Evolutionary conservation across 2,329 filamentous ascomycete species (phyloP).

Genomic region (Diaporthe capsici): DNA sequence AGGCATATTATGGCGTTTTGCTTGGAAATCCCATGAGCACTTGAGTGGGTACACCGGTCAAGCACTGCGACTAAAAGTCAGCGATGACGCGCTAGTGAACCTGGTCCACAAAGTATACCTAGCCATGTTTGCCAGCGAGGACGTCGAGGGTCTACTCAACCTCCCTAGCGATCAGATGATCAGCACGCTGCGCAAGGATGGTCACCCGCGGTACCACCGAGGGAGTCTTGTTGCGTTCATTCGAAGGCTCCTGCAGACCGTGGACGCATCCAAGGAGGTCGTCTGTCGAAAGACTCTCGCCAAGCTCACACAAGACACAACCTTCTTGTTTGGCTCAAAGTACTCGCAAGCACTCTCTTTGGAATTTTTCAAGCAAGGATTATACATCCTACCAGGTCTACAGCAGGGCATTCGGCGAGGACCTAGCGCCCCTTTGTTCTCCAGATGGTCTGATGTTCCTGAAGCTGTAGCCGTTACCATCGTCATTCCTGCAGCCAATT

Average conservation of each 20-base stretch:
- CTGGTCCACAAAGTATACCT: constrained; percentile 59
- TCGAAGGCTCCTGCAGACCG: constrained; percentile 52
- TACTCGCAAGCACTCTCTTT: constrained; percentile 53
- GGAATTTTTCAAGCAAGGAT: constrained; percentile 54
- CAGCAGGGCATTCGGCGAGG: constrained; percentile 43
- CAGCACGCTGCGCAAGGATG: constrained; percentile 29
- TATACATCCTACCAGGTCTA: constrained; percentile 52
- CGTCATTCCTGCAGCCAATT: constrained; percentile 49
- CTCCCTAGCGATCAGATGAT: constrained; percentile 34
- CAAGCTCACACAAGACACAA: constrained; percentile 50
- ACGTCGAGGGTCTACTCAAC: constrained; percentile 44
- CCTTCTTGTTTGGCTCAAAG: constrained; percentile 49
- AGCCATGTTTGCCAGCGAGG: constrained; percentile 61
- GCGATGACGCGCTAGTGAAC: constrained; percentile 54
- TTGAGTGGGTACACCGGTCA: constrained; percentile 39
- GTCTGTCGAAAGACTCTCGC: constrained; percentile 50
- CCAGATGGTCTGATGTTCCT: constrained; percentile 55
- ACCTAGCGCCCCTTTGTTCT: constrained; percentile 48
- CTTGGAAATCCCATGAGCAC: constrained; percentile 49
- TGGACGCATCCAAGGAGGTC: constrained; percentile 53
- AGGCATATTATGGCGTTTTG: constrained; percentile 46
- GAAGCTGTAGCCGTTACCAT: constrained; percentile 55
- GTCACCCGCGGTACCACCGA: constrained; percentile 53
- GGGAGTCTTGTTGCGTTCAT: constrained; percentile 57
- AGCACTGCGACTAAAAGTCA: constrained; percentile 47